Evolutionary conservation across 441 rosid species (phyloP), one percentile per base, ranked within the genome.

Genomic region (Eruca vesicaria): DNA sequence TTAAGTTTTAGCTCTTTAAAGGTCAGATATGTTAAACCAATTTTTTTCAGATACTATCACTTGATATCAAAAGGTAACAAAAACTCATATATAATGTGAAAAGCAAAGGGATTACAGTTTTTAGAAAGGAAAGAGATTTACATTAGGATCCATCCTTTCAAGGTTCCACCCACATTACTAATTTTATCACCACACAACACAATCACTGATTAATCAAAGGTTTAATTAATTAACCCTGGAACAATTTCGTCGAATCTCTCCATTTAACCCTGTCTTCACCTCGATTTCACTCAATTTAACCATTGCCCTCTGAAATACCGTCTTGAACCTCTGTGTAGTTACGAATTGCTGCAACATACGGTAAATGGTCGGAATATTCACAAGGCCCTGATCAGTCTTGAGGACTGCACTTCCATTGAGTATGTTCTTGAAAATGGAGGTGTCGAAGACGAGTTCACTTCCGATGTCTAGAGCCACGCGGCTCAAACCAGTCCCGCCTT

Each of bases 341-440:
- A 15, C 9, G 53, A 45, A 45, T 19, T 45, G 3, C 19, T 45
- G 15, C 48, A 38, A 2, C 19, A 45, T 6, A 15, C 53, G 53
- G 19, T 45, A 45, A 15, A 15, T 45, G 8, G 2, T 15, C 9
- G 53, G 48, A 12, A n/a, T 1, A 19, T 2, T 15, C 53, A 15
- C 6, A 45, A 45, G 53, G 19, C 48, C 2, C 8, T 15, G 53
- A 2, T 15, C 19, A 15, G 6, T 18, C 6, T 73, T 68, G n/a
- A 78, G 29, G 21, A 78, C 23, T 15, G 78, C 75, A 2, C 41
- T 63, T 16, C 43, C 48, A 0, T 48, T 57, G 32, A 33, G 61
- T 41, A 78, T 50, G 3, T 63, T 68, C 1, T 14, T 18, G 58
- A 67, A 78, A 45, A 78, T 75, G 31, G 65, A 58, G 4, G 48